A percentile compares a stretch with the other conserved stretches of the same genome.
These are phyloP conservation scores for Theileria orientalis DNA, from an alignment of 169 alveolate genomes.

Conservation along the genomic window DNA sequence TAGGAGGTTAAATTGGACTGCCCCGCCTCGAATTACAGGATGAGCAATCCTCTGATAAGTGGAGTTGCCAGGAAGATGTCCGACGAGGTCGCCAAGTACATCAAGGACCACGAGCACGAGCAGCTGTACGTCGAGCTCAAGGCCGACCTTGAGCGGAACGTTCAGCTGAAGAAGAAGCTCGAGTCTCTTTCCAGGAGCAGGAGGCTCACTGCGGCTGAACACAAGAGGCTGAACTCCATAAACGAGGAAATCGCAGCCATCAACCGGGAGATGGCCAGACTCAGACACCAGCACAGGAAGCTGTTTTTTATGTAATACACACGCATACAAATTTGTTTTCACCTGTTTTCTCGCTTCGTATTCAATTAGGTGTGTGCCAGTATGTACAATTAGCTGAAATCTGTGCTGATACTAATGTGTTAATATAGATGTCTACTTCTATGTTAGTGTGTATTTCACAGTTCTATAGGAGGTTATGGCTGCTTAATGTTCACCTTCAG, in stretches of 20 bases:
- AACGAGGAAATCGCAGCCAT: conserved; percentile 23
- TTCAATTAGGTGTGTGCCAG: too few species aligned
- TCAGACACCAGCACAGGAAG: conserved; percentile 1
- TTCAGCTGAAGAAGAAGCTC: conserved; percentile 14
- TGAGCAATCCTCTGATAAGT: conserved; percentile 31
- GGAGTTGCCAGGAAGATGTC: not conserved
- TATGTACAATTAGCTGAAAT: too few species aligned
- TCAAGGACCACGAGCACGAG: conserved; percentile 3
- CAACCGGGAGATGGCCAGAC: conserved; percentile 21
- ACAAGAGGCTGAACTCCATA: not conserved
- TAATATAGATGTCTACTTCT: too few species aligned
- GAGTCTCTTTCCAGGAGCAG: conserved; percentile 7
- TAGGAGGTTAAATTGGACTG: too few species aligned
- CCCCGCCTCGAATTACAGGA: too few species aligned
- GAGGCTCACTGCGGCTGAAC: conserved; percentile 23
- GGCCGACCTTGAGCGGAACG: conserved; percentile 25
- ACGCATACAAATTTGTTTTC: not conserved
- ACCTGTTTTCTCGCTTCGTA: not conserved
- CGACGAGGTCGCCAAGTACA: conserved; percentile 29
- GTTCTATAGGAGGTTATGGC: too few species aligned
- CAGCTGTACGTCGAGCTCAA: conserved; percentile 10
- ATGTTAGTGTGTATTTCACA: too few species aligned
- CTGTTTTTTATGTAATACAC: not conserved
- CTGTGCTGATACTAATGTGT: too few species aligned
- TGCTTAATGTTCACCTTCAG: too few species aligned